phyloP scores from a whole-genome alignment of 2,329 filamentous ascomycete species.

The Beauveria scarabaeidicola region DNA sequence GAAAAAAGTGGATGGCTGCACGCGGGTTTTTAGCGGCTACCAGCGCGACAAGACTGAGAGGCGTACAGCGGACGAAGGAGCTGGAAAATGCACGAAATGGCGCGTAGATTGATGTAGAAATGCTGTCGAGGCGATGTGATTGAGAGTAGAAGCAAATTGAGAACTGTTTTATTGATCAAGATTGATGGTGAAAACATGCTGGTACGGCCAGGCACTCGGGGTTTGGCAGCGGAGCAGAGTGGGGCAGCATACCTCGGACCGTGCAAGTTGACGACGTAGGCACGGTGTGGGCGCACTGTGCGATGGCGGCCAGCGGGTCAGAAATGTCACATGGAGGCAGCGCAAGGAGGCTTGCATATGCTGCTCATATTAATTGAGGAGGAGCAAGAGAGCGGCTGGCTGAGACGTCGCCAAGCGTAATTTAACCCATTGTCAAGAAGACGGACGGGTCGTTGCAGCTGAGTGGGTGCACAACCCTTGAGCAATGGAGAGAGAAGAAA shows the following conservation, averaged over 20 bases:
- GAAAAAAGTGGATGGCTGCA: constrained; percentile 5
- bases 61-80: not conserved
- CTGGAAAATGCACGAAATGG: constrained; percentile 3
- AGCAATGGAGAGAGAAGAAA: not conserved
- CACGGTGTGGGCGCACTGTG: constrained; percentile 1
- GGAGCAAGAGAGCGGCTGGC: not conserved
- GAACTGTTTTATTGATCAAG: constrained; percentile 2
- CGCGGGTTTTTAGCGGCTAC: constrained; percentile 3
- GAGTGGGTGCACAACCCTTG: too few relatives aligned
- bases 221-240: not conserved
- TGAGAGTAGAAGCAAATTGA: not conserved
- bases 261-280: not conserved
- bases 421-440: not conserved
- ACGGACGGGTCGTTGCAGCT: too few relatives aligned
- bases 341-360: not conserved
- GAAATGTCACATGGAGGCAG: not conserved
- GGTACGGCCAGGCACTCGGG: not conserved
- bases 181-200: not conserved
- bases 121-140: not conserved
- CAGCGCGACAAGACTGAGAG: not conserved
- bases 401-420: not conserved
- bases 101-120: constrained; percentile 10
- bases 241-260: not conserved
- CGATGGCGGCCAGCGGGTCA: not conserved
- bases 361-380: not conserved